Evolutionary conservation across 2,329 filamentous ascomycete genomes (phyloP), one percentile per base, ranked within the genome.

Genomic region (Aspergillus sp.): DNA sequence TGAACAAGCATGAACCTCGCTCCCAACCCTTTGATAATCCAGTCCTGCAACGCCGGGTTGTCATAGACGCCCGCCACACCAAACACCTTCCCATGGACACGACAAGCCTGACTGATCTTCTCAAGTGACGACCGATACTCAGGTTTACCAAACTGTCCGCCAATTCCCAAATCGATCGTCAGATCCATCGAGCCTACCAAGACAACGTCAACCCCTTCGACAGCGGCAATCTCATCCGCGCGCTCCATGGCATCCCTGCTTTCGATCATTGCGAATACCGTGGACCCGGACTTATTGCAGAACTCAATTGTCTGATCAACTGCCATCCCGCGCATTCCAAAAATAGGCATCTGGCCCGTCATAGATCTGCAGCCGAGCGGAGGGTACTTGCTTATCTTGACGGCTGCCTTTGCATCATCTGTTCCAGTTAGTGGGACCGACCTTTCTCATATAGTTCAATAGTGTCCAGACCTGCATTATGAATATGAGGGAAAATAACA

Each of bases 401-500:
- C 48, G 5, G 30, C 15, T 27, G 42, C 42, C 5, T 9, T 45
- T 15, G 19, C 42, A 45, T 45, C 20, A 24, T 5, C 42, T 24
- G n/a, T 5, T 45, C n/a, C 12, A 2, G 20, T 13, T 22, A 45
- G 5, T n/a, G 2, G 5, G 20, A 6, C 6, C 8, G 42, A 15
- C 20, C 13, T 45, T 24, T 20, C 8, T 20, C 24, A 13, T 44
- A 1, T 33, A 40, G 8, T 27, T 27, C 1, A 1, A 9, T 27
- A 27, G 24, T 27, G 24, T 9, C 0, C 0, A 27, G 0, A 12
- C 13, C 44, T 46, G 24, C 12, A 12, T 39, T 53, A 33, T 51
- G 46, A 45, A 70, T 66, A 60, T 72, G 70, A 0, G 70, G 70
- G n/a, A 72, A 61, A 30, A 68, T 61, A 22, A 72, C 60, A 11